Evolutionary conservation across 306 rosid species (phyloP).

Genomic region (Rosa persica): DNA sequence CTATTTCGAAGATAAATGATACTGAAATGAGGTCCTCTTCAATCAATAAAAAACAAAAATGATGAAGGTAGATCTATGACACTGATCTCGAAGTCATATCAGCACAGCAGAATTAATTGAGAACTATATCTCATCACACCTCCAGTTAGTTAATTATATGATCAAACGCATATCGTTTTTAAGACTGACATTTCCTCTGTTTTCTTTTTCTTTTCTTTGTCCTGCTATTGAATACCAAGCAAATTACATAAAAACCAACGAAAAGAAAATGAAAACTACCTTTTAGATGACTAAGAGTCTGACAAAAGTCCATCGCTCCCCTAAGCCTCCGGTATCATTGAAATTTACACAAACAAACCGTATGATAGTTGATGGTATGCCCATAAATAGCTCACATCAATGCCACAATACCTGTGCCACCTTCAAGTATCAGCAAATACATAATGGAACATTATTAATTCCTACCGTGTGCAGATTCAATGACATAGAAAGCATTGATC

Average conservation of each 20-base stretch:
- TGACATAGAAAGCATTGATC: too few species aligned
- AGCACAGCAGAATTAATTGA: too few species aligned
- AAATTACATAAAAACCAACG: neutral
- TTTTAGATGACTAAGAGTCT: constrained; percentile 42
- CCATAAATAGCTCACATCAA: constrained; percentile 36
- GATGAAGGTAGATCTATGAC: too few species aligned
- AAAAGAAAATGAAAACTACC: constrained; percentile 32
- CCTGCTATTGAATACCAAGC: neutral
- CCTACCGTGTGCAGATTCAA: too few species aligned
- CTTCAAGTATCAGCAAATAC: constrained; percentile 31
- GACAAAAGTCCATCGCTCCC: constrained; percentile 69
- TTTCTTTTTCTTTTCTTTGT: neutral
- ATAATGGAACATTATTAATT: neutral
- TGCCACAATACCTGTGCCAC: constrained; percentile 27
- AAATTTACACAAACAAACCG: constrained; percentile 37
- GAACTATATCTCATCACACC: too few species aligned
- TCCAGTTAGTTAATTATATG: too few species aligned
- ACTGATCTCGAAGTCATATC: too few species aligned
- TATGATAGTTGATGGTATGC: neutral
- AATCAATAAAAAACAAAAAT: too few species aligned
- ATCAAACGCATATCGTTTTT: too few species aligned
- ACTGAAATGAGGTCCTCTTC: too few species aligned
- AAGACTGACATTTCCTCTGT: too few species aligned
- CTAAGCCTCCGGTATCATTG: constrained; percentile 79
- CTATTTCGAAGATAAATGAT: too few species aligned